Base-by-base conservation (phyloP, 768 basidiomycete species). In the Rhizopogon rudus region DNA sequence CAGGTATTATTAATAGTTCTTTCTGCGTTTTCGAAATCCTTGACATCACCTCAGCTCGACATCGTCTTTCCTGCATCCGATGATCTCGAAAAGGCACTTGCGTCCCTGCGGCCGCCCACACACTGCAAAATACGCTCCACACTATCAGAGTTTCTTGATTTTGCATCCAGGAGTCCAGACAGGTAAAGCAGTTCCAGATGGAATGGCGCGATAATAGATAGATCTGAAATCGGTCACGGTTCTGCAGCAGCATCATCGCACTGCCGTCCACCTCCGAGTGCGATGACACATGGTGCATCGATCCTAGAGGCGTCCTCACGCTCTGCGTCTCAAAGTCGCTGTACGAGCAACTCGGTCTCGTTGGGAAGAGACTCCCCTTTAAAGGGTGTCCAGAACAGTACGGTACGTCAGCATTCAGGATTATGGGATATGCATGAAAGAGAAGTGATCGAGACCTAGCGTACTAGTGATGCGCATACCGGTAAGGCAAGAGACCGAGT, bases 201-300 rank as follows among this genome's bases (percentile, higher is more conserved):
- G 22, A 16, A 51, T 14, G 17, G 14, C 56, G 33, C 43, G 31
- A 14, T 7, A 31, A 35, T 22, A 31, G 37, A 49, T 3, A 42
- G 25, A 25, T 25, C 52, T 28, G 55, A 51, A 22, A 50, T 20
- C 29, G 29, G 29, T 52, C 31, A 5, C 25, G 17, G 2, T 40
- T 45, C 45, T 40, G 33, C 37, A 82, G 80, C 29, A 60, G 63
- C 4, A 60, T 80, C 41, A 67, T 75, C 31, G 69, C 75, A 40
- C 55, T 80, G 29, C 63, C 66, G 8, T 44, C 65, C 55, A 55
- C 63, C 3, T 60, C 67, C 25, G 62, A 64, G 25, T 60, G 64
- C 5, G 79, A 83, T 31, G 86, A 88, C 57, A 76, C 75, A 2
- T 91, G 89, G 88, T 87, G 84, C 61, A 73, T 88, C 53, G 87